These are phyloP conservation scores for Boletus fagicola DNA, from an alignment of 768 basidiomycete genomes.

Conservation along the genomic window DNA sequence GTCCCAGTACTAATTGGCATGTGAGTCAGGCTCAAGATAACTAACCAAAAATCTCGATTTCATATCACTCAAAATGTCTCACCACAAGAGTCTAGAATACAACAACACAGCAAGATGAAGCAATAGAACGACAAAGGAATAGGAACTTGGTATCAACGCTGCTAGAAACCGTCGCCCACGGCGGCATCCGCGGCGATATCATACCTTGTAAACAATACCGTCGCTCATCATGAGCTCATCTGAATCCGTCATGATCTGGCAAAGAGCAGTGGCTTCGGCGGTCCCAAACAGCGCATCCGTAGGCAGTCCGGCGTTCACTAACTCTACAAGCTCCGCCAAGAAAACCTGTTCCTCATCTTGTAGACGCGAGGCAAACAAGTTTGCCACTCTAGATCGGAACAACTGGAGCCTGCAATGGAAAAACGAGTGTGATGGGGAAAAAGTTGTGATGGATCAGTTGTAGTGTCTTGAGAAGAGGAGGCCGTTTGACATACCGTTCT, in stretches of 20 bases:
- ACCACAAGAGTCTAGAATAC: neutral
- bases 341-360: conserved; percentile 78
- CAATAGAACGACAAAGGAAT: neutral
- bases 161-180: neutral
- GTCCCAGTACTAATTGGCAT: neutral
- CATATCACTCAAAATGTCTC: neutral
- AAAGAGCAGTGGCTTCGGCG: conserved; percentile 72
- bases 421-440: neutral
- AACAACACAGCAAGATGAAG: conserved; percentile 6
- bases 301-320: conserved; percentile 74
- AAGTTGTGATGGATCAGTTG: neutral
- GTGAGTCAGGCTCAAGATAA: neutral
- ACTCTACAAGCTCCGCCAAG: conserved; percentile 63
- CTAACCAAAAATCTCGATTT: too few species aligned
- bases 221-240: conserved; percentile 85
- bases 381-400: conserved; percentile 78
- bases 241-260: conserved; percentile 68
- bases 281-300: conserved; percentile 73
- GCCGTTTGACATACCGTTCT: conserved; percentile 52
- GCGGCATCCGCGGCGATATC: conserved; percentile 17
- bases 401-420: conserved; percentile 56
- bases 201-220: conserved; percentile 83
- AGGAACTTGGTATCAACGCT: neutral
- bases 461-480: conserved; percentile 1
- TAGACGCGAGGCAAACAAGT: conserved; percentile 62